A percentile compares a stretch with the other conserved stretches of the same genome.
Evolutionary conservation across 805 yeast species (phyloP).

Genomic region (Metschnikowia vanudenii): DNA sequence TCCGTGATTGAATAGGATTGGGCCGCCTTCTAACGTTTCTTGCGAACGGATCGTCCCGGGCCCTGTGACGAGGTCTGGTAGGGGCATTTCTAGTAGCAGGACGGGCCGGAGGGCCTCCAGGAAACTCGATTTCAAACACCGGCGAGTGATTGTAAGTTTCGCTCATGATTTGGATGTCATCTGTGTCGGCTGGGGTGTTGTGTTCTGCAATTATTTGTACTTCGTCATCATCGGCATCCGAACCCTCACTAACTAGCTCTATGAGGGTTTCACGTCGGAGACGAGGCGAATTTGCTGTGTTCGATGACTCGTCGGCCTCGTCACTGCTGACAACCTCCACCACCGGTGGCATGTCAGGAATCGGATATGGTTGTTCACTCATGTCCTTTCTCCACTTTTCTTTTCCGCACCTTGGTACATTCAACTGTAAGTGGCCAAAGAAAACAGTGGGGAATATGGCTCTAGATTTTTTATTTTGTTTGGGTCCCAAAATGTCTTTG

Average conservation of each 20-base stretch:
- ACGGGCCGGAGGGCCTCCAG: constrained; percentile 7
- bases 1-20: constrained; percentile 2
- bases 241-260: constrained; percentile 16
- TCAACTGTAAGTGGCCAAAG: neutral
- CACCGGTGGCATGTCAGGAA: constrained; percentile 13
- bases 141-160: constrained; percentile 1
- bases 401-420: constrained; percentile 1
- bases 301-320: constrained; percentile 1
- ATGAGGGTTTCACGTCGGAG: constrained; percentile 11
- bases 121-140: constrained; percentile 2
- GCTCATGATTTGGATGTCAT: constrained; percentile 20
- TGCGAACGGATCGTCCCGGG: neutral
- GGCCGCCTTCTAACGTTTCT: constrained; percentile 14
- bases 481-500: no score
- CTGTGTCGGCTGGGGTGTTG: constrained; percentile 1
- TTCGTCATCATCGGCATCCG: constrained; percentile 15
- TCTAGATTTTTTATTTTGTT: no score
- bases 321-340: constrained; percentile 18
- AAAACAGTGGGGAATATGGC: no score
- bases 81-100: neutral
- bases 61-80: neutral
- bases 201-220: constrained; percentile 17
- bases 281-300: neutral
- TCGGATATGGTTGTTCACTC: constrained; percentile 13
- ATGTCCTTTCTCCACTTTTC: neutral